Evolutionary conservation across 169 alveolate species (phyloP), one percentile per base, ranked within the genome.

Genomic region (Cryptosporidium ryanae): DNA sequence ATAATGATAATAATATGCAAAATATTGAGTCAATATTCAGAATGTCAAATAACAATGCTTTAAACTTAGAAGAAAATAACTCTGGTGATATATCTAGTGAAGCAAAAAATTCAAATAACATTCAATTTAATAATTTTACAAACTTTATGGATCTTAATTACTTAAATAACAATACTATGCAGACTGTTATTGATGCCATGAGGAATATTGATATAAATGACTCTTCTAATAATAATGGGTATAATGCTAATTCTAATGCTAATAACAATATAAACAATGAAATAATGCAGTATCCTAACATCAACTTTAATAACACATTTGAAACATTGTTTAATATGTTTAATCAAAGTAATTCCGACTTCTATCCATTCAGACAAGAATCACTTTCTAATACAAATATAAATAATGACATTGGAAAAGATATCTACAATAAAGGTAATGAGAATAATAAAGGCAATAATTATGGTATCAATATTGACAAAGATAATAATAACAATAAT

Each of bases 141-240:
- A 57, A 54, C 18, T 17, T 52, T 25, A 29, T 76, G 68, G 65
- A 76, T 46, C 15, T 76, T 1, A 57, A 59, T 48, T 61, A 67
- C 48, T 50, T 61, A 3, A n/a, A 27, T 48, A 59, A 17, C 15
- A 44, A 52, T 21, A 38, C 76, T 5, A 76, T 76, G 21, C 76
- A 76, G 29, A 57, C 68, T 43, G 71, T 76, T 38, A 61, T 76
- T 59, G 87, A 76, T 76, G 68, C 87, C 21, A 76, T 76, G 87
- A 76, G 87, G 43, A 76, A 59, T 44, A 76, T 76, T 67, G 44
- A 61, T 17, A 76, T 76, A 54, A 38, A 31, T 38, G 25, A n/a
- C 2, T 65, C 4, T 17, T 48, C 43, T 5, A 38, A 44, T 7
- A 21, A 38, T n/a, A 61, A 54, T 3, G 38, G 32, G 23, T 34